Conservation (phyloP, 768 basidiomycete species). For the Auricularia cornea region DNA sequence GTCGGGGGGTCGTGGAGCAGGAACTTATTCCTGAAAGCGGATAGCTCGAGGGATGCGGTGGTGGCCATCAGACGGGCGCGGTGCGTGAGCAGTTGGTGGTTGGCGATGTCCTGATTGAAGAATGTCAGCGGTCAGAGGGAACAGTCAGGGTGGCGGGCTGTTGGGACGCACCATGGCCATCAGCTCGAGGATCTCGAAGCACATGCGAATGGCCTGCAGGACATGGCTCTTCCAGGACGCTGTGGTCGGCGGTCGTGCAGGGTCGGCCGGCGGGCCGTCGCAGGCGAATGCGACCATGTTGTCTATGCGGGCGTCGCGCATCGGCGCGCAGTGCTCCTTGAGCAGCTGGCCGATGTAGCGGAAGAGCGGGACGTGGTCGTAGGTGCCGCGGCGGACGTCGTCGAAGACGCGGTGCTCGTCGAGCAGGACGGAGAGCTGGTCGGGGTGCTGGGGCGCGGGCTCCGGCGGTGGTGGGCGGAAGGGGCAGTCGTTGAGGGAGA, state of each 20-base stretch:
- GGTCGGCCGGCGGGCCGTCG: conserved; percentile 21
- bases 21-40: conserved; percentile 52
- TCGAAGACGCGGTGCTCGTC: conserved; percentile 78
- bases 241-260: background rate
- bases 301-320: conserved; percentile 79
- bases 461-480: conserved; percentile 38
- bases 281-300: conserved; percentile 66
- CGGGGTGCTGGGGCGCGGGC: conserved; percentile 47
- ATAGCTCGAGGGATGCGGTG: conserved; percentile 71
- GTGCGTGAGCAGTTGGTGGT: conserved; percentile 89
- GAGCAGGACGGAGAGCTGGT: conserved; percentile 62
- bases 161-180: conserved; percentile 78
- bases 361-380: conserved; percentile 75
- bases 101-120: conserved; percentile 76
- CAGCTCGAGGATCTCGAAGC: conserved; percentile 84
- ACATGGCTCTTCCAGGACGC: background rate
- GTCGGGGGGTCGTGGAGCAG: conserved; percentile 13
- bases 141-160: conserved; percentile 9
- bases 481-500: conserved; percentile 6
- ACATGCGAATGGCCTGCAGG: conserved; percentile 56
- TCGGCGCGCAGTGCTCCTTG: conserved; percentile 88
- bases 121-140: conserved; percentile 11
- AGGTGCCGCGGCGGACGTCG: conserved; percentile 67
- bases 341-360: conserved; percentile 69
- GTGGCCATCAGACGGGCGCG: conserved; percentile 81